A percentile compares a stretch with the other conserved stretches of the same genome.
Conservation (phyloP, 2,329 filamentous ascomycete species). For the Xylariomycetidae sp. region DNA sequence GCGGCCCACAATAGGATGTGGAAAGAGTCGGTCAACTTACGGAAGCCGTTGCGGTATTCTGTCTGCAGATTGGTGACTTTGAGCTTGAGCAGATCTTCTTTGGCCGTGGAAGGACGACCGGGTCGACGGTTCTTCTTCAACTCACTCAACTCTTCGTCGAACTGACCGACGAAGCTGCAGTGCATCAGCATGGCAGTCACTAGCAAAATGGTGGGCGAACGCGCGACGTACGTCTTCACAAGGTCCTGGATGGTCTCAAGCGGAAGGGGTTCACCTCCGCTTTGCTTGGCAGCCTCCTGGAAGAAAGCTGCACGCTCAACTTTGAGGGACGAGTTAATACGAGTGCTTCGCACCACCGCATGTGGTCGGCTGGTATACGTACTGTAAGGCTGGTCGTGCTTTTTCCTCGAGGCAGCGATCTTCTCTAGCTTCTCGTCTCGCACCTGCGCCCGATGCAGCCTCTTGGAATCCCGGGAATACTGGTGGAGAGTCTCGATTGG, state of each 20-base stretch:
- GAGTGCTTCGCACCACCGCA: too few species aligned
- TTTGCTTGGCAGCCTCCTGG: conserved; percentile 56
- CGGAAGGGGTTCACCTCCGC: conserved; percentile 43
- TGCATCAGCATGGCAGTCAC: neutral
- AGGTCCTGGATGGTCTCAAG: conserved; percentile 53
- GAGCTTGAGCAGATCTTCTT: conserved; percentile 70
- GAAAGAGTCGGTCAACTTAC: too few species aligned
- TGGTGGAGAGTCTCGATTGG: conserved; percentile 73
- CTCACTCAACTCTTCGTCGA: conserved; percentile 63
- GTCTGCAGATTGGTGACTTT: conserved; percentile 65
- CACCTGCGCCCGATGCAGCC: conserved; percentile 70
- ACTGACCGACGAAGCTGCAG: conserved; percentile 56
- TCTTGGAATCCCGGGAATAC: conserved; percentile 79
- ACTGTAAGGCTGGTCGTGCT: conserved; percentile 71
- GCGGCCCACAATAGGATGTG: too few species aligned
- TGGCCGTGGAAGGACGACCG: conserved; percentile 70
- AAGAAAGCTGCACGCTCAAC: conserved; percentile 67
- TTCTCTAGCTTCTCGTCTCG: conserved; percentile 79
- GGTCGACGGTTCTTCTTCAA: conserved; percentile 66
- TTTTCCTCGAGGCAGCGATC: conserved; percentile 62
- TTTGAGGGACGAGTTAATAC: conserved; percentile 33
- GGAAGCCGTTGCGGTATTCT: conserved; percentile 79
- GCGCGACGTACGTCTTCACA: conserved; percentile 53
- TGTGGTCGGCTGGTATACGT: too few species aligned
- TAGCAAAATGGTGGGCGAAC: neutral